Conservation (phyloP, 2,329 filamentous ascomycete genomes). For the Botryotinia calthae region DNA sequence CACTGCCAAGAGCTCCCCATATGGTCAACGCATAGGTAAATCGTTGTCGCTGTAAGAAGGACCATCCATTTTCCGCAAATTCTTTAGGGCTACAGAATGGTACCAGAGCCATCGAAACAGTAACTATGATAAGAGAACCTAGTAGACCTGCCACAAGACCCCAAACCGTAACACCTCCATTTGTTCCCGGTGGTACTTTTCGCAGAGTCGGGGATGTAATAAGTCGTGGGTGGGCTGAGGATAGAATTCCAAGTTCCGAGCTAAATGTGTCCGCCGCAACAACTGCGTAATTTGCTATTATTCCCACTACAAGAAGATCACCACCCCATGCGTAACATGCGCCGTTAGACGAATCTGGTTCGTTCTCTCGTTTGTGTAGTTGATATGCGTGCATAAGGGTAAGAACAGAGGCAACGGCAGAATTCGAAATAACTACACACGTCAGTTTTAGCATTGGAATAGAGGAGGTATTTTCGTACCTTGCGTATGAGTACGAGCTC, state of each 20-base stretch:
- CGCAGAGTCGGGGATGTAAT: conserved; percentile 78
- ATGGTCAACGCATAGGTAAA: conserved; percentile 57
- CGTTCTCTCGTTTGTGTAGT: conserved; percentile 48
- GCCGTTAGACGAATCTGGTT: conserved; percentile 25
- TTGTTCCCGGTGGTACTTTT: conserved; percentile 84
- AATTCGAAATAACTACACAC: conserved; percentile 74
- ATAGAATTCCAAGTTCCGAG: conserved; percentile 90
- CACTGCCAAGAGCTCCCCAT: conserved; percentile 75
- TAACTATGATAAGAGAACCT: conserved; percentile 68
- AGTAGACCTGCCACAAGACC: conserved; percentile 72
- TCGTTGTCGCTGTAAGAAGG: conserved; percentile 49
- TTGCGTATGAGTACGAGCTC: conserved; percentile 79
- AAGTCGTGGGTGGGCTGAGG: conserved; percentile 70
- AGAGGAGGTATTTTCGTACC: conserved; percentile 42
- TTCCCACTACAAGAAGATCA: conserved; percentile 61
- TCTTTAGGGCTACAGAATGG: conserved; percentile 57
- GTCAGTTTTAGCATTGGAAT: conserved; percentile 22
- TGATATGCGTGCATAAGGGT: conserved; percentile 59
- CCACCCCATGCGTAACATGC: conserved; percentile 59
- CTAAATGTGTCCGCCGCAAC: conserved; percentile 93
- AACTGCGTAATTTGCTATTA: conserved; percentile 82
- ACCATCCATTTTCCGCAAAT: conserved; percentile 46
- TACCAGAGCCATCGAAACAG: conserved; percentile 61
- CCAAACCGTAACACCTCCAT: conserved; percentile 79
- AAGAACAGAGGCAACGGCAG: conserved; percentile 69